Evolutionary conservation across 139 green algal genomes (phyloP).

Genomic region (Tetraselmis chui): DNA sequence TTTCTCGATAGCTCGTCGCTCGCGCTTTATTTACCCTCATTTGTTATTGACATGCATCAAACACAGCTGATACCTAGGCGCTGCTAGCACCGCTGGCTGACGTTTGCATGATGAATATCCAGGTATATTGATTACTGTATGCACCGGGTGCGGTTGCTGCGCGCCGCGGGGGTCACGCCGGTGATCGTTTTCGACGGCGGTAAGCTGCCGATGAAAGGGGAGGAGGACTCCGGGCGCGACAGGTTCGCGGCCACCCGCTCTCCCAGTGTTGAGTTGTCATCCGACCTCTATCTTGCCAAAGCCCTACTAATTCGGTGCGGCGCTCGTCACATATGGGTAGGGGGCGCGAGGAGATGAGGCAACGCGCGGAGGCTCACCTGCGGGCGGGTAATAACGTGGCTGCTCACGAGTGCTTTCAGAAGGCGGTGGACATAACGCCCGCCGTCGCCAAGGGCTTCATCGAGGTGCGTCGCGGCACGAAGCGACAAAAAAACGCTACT

Average conservation of each 20-base stretch:
- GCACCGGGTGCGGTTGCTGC: conserved; percentile 67
- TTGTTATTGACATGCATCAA: too few species aligned
- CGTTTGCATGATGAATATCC: conserved; percentile 12
- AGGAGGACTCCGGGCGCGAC: conserved; percentile 67
- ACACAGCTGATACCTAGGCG: too few species aligned
- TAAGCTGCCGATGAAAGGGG: conserved; percentile 77
- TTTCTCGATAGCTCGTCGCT: too few species aligned
- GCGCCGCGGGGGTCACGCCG: conserved; percentile 60
- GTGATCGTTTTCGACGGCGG: conserved; percentile 93
- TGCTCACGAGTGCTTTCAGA: conserved; percentile 80
- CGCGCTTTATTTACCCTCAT: too few species aligned
- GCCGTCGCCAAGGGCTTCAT: conserved; percentile 68
- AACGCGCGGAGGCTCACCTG: conserved; percentile 43
- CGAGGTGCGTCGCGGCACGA: conserved; percentile 41
- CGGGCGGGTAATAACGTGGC: conserved; percentile 62
- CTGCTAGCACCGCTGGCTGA: not conserved
- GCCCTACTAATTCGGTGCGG: not conserved
- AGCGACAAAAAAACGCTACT: too few species aligned
- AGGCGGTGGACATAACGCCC: conserved; percentile 79
- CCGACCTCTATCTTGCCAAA: not conserved
- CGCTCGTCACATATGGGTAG: conserved; percentile 23
- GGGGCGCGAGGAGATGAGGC: conserved; percentile 39
- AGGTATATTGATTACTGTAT: conserved; percentile 88
- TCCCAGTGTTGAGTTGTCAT: not conserved
- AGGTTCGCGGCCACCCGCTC: conserved; percentile 35